Percentiles rank a stretch among this genome's conserved stretches.
phyloP scores from a whole-genome alignment of 78 protist genomes.

The Dictyostelium discoideum region DNA sequence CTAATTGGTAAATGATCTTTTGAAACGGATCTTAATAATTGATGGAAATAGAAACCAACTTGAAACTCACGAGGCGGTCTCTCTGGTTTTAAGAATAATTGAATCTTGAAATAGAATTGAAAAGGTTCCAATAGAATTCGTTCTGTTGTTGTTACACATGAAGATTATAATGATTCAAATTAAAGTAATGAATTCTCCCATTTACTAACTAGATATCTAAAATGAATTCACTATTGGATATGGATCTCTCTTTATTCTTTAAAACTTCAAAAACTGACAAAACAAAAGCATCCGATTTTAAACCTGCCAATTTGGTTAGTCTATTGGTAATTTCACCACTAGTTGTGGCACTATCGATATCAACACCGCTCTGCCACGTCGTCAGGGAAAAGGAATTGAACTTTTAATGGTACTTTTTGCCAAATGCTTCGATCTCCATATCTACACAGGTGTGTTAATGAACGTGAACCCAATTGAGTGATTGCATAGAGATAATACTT shows the following conservation, averaged over 20 bases:
- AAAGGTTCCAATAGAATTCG: constrained; percentile 34
- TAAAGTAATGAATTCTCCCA: constrained; percentile 68
- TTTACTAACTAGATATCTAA: constrained; percentile 42
- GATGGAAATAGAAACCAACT: constrained; percentile 21
- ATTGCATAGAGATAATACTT: constrained; percentile 9
- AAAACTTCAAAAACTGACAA: constrained; percentile 46
- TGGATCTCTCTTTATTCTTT: constrained; percentile 49
- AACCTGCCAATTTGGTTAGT: constrained; percentile 18
- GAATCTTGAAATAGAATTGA: constrained; percentile 66
- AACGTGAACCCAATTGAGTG: constrained; percentile 8
- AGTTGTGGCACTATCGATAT: constrained; percentile 52
- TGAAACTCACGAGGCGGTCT: constrained; percentile 10
- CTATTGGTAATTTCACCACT: constrained; percentile 36
- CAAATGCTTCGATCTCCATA: constrained; percentile 39
- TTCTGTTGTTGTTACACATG: constrained; percentile 25
- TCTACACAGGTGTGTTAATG: constrained; percentile 51
- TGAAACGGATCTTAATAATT: constrained; percentile 1
- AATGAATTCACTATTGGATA: constrained; percentile 26
- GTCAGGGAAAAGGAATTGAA: constrained; percentile 46
- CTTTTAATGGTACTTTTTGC: background rate
- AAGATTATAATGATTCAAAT: constrained; percentile 21
- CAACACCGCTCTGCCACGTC: constrained; percentile 56
- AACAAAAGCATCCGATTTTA: constrained; percentile 24
- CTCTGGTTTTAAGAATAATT: constrained; percentile 44
- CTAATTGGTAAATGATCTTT: constrained; percentile 33